phyloP scores from a whole-genome alignment of 2,329 filamentous ascomycete genomes.

The Pyricularia sp. region DNA sequence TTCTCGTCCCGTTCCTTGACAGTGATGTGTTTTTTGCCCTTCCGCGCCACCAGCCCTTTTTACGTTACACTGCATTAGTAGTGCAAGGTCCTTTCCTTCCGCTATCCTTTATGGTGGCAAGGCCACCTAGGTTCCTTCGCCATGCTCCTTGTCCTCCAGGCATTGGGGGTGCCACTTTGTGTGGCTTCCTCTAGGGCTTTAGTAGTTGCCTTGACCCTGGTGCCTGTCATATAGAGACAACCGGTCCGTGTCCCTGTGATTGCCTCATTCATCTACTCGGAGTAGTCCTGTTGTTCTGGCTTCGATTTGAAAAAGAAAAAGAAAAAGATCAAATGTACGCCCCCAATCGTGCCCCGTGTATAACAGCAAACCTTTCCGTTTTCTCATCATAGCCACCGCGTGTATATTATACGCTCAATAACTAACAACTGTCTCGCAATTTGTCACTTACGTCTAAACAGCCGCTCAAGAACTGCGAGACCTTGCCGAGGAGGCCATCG shows the following conservation, averaged over 20 bases:
- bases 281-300: background rate
- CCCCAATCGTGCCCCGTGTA: background rate
- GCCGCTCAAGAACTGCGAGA: constrained; percentile 4
- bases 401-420: too few species aligned
- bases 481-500: constrained; percentile 5
- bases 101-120: background rate
- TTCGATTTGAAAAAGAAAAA: too few species aligned
- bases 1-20: background rate
- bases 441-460: background rate
- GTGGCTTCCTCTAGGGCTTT: background rate
- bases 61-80: background rate
- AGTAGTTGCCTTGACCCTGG: background rate
- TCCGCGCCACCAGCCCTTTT: background rate
- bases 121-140: background rate
- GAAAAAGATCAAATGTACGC: background rate
- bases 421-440: background rate
- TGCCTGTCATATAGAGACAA: background rate
- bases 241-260: background rate
- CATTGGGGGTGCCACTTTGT: background rate
- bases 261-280: background rate
- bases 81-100: background rate
- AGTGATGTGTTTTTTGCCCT: background rate
- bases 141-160: background rate
- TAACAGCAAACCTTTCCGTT: background rate
- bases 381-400: too few species aligned